Percentiles rank a stretch among this genome's conserved stretches.
Conservation (phyloP, 352 stramenopile species). For the Globisporangium middletonii region DNA sequence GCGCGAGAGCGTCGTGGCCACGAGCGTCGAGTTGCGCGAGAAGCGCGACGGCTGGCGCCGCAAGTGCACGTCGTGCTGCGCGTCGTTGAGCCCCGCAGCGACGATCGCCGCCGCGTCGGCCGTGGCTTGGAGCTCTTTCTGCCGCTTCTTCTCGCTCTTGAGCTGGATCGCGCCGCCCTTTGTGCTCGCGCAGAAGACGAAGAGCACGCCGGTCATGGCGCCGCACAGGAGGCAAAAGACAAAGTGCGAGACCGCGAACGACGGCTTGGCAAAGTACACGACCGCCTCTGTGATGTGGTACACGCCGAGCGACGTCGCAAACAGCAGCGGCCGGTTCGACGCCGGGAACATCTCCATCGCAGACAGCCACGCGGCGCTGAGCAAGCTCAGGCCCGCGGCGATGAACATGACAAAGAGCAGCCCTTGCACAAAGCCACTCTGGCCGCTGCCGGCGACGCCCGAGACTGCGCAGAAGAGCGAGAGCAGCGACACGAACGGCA, state of each 20-base stretch:
- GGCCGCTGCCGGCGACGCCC: conserved; percentile 25
- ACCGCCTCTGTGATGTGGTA: conserved; percentile 52
- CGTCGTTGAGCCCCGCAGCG: conserved; percentile 17
- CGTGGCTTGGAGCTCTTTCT: conserved; percentile 29
- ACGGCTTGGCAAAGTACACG: conserved; percentile 53
- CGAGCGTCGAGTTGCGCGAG: conserved; percentile 17
- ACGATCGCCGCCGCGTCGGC: conserved; percentile 18
- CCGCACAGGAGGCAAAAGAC: conserved; percentile 38
- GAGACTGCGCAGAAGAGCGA: conserved; percentile 57
- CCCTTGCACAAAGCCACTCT: conserved; percentile 34
- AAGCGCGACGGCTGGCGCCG: conserved; percentile 60
- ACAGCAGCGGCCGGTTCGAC: conserved; percentile 54
- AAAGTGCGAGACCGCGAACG: conserved; percentile 56
- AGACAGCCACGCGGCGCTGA: conserved; percentile 69
- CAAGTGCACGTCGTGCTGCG: conserved; percentile 15
- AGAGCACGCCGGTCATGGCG: conserved; percentile 52
- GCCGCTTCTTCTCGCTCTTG: conserved; percentile 77
- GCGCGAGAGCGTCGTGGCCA: not conserved
- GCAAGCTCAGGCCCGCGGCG: conserved; percentile 53
- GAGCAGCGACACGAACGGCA: conserved; percentile 64
- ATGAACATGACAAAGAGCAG: conserved; percentile 65
- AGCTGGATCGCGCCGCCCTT: conserved; percentile 80
- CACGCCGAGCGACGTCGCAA: conserved; percentile 59
- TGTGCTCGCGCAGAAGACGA: conserved; percentile 73
- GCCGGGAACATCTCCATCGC: conserved; percentile 80